These are phyloP conservation scores for Rhodomyrtus tomentosa DNA, from an alignment of 345 rosid genomes.

Conservation along the genomic window DNA sequence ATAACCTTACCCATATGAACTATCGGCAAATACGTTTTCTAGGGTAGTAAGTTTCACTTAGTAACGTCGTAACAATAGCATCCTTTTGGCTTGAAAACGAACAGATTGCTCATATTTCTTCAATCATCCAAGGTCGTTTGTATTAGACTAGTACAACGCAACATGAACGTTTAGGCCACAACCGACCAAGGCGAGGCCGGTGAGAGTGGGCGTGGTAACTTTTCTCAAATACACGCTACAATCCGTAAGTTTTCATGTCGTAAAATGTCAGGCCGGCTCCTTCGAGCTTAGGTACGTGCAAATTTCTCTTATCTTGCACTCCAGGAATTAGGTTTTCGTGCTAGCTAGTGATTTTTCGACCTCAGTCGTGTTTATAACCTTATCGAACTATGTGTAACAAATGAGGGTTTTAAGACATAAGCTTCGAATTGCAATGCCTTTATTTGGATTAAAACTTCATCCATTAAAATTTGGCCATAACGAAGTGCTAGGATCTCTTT, in stretches of 20 bases:
- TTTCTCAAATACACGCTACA: background rate
- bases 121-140: background rate
- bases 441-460: too few species aligned
- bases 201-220: rapidly evolving
- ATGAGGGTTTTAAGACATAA: background rate
- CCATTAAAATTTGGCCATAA: background rate
- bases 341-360: background rate
- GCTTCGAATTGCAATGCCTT: background rate
- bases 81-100: rapidly evolving
- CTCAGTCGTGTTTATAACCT: background rate
- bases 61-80: background rate
- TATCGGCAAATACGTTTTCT: background rate
- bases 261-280: too few species aligned
- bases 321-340: background rate
- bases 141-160: background rate
- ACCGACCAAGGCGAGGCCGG: background rate
- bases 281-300: too few species aligned
- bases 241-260: background rate
- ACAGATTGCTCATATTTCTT: rapidly evolving
- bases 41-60: background rate
- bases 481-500: background rate
- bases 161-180: background rate
- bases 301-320: background rate
- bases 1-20: background rate
- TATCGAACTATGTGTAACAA: background rate